Evolutionary conservation across 2,329 filamentous ascomycete genomes (phyloP), one percentile per base, ranked within the genome.

Genomic region (Raffaelea deltoideospora): DNA sequence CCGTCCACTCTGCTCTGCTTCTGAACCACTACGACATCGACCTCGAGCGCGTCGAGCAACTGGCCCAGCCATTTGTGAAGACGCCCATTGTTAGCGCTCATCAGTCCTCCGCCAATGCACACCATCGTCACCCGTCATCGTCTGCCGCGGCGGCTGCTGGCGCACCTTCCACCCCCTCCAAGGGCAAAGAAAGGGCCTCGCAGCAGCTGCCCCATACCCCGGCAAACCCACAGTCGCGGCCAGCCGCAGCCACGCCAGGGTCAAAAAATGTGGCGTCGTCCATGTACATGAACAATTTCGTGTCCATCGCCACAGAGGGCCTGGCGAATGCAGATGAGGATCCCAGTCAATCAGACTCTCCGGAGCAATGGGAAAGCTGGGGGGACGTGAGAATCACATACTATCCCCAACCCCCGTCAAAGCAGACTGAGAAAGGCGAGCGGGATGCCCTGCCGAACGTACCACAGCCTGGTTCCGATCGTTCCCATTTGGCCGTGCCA

Each of bases 1-100:
- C 77, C 46, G 67, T 87, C 31, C 81, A 82, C 51, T 72, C 74
- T 29, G 75, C 76, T 22, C 62, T 95, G 34, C 65, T 95, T 35
- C 72, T 77, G 19, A 87, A 86, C 43, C 90, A 98, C 57, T 98
- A 81, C 57, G 77, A 79, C 47, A 78, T 81, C 46, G 71, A 78
- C 43, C 63, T 81, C 6, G 86, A 95, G 43, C 80, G 81, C 47
- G 73, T 98, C 36, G 80, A 87, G 45, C 83, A 84, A 56, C 65
- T 98, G 37, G 79, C 88, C 6, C 63, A 76, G 40, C 84, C 88
- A 7, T 93, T 96, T 51, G 65, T 77, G 32, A 92, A 85, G 58
- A 81, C 75, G 1, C 65, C 69, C 2, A 63, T 72, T 20, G 51
- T 63, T 28, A 71, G 64, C 41, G 51, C 67, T 22, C 37, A 6